Base-by-base conservation (phyloP, 1,284 basidiomycete species). In the Trichosporon inkin region DNA sequence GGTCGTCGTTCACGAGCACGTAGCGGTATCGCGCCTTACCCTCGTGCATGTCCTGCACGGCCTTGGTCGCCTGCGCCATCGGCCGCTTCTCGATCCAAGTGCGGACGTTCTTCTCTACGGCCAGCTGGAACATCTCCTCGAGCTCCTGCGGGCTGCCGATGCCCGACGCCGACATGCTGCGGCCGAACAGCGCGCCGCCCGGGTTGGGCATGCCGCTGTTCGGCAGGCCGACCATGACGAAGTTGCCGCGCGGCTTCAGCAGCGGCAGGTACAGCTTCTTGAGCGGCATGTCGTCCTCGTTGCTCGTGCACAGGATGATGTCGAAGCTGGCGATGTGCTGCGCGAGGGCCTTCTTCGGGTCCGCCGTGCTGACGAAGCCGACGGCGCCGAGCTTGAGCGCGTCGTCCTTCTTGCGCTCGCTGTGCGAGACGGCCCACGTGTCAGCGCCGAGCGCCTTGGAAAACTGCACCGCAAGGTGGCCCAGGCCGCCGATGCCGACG, bases 341-440 rank as follows among this genome's bases (percentile, higher is more conserved):
- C 76, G 79, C 68, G 71, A 74, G 24, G 68, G 76, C 67, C 70
- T 76, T 56, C 71, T 70, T 71, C 77, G 80, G 56, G 62, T 73
- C 63, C 68, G 72, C 37, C 63, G 78, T 76, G 72, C 83, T 41
- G 81, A 85, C 75, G 62, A 84, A 82, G 34, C 2, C 63, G 17
- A 38, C 39, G 17, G 85, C 86, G 6, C 86, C 86, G 72, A 88
- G 81, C 65, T 84, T 81, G 68, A 81, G 74, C 28, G 84, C 83
- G 67, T 87, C 86, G 11, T 83, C 80, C 82, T 74, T 85, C 76
- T 84, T 79, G 75, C 87, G 86, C 67, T 76, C 75, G 35, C 83
- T 83, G 72, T 86, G 85, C n/a, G 85, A 84, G 78, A 88, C 85
- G 37, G 83, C 86, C 41, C 82, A 82, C 17, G 86, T 83, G 52